Evolutionary conservation across 495 filamentous ascomycete genomes (phyloP), one percentile per base, ranked within the genome.

Genomic region (Hypoxylon intermedium): DNA sequence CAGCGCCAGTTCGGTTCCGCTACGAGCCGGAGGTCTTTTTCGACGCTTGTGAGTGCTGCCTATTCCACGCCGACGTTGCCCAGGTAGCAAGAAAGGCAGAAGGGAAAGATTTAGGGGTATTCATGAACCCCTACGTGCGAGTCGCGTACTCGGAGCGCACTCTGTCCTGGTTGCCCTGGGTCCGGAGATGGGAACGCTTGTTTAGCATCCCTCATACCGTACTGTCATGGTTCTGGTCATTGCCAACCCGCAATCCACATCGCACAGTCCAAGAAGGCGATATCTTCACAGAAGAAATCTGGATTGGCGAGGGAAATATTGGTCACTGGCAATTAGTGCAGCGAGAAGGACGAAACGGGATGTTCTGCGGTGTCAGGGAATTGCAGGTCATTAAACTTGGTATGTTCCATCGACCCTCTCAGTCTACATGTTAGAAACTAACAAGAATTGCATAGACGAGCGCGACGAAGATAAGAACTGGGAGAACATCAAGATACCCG

Each of bases 31-130:
- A 88, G 50, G 70, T 82, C 6, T 90, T 83, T 70, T 91, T 87
- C 85, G 89, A 93, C 54, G 83, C 85, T 1, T 89, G 86, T 7
- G 90, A 93, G 72, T 92, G 89, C 76, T 93, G 90, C 63, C 77
- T 92, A 21, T 84, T 92, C 55, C 84, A 89, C 60, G 87, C 88
- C 3, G 89, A 91, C 67, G 79, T 90, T n/a, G 79, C 60, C 3
- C 41, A 52, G 15, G 62, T 65, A 6, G 73, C 51, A 49, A 72
- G 74, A 12, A 71, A 72, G 7, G 71, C 75, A 13, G 71, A 72
- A 2, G 72, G 74, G 16, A 69, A 71, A 1, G 82, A 85, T 43
- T 80, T 79, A 2, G 82, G 83, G 0, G 83, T 89, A 48, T 90
- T 86, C 65, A 79, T 89, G 75, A 91, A 91, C 53, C 88, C 88